A percentile compares a stretch with the other conserved stretches of the same genome.
These are phyloP conservation scores for Strigomonas oncopelti DNA, from an alignment of 208 protist genomes.

Conservation along the genomic window DNA sequence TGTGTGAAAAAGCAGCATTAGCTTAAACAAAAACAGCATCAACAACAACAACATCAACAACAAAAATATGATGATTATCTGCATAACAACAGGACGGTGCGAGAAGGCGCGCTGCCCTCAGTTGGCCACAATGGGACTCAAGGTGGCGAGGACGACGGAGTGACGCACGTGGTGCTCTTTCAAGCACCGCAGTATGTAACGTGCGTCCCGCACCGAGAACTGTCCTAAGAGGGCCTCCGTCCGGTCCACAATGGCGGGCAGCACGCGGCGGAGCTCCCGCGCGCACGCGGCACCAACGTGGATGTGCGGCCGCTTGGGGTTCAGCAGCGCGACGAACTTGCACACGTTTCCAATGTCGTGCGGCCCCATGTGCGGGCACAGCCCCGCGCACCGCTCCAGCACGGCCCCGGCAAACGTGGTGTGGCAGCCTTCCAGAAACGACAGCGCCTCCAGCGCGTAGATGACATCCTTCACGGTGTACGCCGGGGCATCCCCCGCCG, in stretches of 20 bases:
- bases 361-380: conserved; percentile 37
- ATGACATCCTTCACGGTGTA: conserved; percentile 72
- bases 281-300: conserved; percentile 39
- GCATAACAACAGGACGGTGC: neutral
- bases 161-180: conserved; percentile 71
- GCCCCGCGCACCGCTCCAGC: conserved; percentile 39
- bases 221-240: conserved; percentile 55
- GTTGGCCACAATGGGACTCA: conserved; percentile 36
- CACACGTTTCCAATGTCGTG: conserved; percentile 54
- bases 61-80: neutral
- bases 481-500: conserved; percentile 24
- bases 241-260: conserved; percentile 55
- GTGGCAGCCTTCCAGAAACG: conserved; percentile 44
- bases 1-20: too few species aligned
- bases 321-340: conserved; percentile 75
- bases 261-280: conserved; percentile 50
- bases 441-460: conserved; percentile 63
- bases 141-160: conserved; percentile 72
- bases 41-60: neutral
- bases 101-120: neutral
- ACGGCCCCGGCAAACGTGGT: conserved; percentile 48
- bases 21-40: neutral
- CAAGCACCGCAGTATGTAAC: conserved; percentile 74
- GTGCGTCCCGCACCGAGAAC: conserved; percentile 71
- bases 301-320: conserved; percentile 32